These are phyloP conservation scores for Pythium volutum DNA, from an alignment of 352 stramenopile species.

Conservation along the genomic window DNA sequence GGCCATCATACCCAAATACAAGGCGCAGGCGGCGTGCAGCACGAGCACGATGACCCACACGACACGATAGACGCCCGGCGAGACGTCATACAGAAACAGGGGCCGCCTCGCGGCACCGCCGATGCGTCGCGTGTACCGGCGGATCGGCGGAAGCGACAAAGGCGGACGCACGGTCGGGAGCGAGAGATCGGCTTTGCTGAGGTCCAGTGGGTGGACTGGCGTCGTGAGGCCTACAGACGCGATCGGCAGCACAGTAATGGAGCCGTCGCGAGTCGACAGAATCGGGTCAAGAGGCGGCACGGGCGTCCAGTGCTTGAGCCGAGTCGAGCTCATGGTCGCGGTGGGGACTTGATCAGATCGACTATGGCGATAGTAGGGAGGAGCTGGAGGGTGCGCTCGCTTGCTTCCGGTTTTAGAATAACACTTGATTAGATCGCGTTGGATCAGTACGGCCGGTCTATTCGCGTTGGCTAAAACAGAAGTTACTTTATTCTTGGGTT, in stretches of 20 bases:
- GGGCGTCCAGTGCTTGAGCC: constrained; percentile 7
- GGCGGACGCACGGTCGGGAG: constrained; percentile 18
- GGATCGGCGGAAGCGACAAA: neutral
- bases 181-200: constrained; percentile 16
- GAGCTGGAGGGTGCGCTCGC: no score
- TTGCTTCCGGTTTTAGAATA: no score
- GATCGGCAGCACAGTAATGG: neutral
- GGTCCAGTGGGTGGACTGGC: constrained; percentile 1
- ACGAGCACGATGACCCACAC: constrained; percentile 17
- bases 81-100: constrained; percentile 9
- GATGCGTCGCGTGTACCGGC: constrained; percentile 16
- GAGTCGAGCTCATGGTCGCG: constrained; percentile 7
- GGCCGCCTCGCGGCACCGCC: neutral
- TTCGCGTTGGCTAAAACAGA: no score
- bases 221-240: neutral
- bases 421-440: no score
- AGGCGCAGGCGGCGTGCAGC: constrained; percentile 12
- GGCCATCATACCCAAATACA: constrained; percentile 5
- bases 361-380: no score
- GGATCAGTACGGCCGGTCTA: no score
- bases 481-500: no score
- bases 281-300: neutral
- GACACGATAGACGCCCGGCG: neutral
- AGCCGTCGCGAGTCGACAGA: neutral
- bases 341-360: no score